Percentiles rank a stretch among this genome's conserved stretches.
These are phyloP conservation scores for Penicillium corylophilum DNA, from an alignment of 2,329 filamentous ascomycete species.

Conservation along the genomic window DNA sequence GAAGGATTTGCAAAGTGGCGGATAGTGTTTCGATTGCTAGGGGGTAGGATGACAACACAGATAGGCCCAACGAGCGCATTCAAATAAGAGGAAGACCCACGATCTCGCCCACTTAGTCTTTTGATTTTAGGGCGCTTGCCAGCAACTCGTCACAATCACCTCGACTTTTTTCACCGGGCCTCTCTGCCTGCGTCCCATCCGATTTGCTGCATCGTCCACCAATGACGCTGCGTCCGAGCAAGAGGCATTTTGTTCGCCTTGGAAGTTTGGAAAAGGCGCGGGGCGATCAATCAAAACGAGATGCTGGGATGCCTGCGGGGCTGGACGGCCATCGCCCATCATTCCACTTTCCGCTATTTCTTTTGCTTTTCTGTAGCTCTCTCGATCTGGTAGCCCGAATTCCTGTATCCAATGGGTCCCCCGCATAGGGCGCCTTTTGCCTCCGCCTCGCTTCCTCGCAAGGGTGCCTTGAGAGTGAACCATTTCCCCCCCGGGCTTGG, in stretches of 20 bases:
- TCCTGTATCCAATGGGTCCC: not conserved
- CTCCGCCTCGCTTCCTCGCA: not conserved
- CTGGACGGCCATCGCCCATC: not conserved
- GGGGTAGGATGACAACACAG: not conserved
- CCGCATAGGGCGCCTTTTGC: not conserved
- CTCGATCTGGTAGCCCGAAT: not conserved
- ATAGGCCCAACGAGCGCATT: not conserved
- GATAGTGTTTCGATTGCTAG: not conserved
- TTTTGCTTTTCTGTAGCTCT: not conserved
- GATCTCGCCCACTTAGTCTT: not conserved
- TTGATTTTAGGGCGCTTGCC: not conserved
- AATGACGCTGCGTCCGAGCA: slow-evolving; percentile 1
- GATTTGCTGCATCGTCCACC: slow-evolving; percentile 10
- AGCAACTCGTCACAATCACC: not conserved
- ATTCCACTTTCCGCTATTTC: not conserved
- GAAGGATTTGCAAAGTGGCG: not conserved
- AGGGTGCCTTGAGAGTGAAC: too few species aligned
- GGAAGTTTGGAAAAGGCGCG: not conserved
- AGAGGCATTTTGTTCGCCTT: not conserved
- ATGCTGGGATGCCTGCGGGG: not conserved
- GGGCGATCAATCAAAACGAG: slow-evolving; percentile 14
- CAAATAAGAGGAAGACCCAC: not conserved
- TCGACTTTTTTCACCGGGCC: not conserved
- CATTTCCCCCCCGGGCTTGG: not conserved
- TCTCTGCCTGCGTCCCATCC: slow-evolving; percentile 3